Conservation (phyloP, 441 rosid species). For the Macaranga tanarius region DNA sequence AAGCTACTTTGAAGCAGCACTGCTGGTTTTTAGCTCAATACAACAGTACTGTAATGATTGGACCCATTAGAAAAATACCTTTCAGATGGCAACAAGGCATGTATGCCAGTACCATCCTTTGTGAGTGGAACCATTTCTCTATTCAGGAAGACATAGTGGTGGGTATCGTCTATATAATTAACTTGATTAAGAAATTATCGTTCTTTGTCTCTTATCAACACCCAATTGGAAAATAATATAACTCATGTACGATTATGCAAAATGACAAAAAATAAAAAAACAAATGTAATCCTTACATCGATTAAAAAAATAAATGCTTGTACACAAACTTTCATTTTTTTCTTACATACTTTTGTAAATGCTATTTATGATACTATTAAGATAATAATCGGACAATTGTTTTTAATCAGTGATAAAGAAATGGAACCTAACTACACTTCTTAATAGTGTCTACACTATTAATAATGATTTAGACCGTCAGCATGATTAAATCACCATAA, state of each 20-base stretch:
- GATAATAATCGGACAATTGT: not conserved
- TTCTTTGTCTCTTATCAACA: conserved; percentile 13
- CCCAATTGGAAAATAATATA: not conserved
- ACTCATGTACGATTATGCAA: not conserved
- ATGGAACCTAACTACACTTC: not conserved
- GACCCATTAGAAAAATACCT: not conserved
- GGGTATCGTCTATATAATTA: not conserved
- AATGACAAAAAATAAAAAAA: not conserved
- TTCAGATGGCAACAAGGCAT: not conserved
- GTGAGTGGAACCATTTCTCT: not conserved
- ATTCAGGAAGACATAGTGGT: not conserved
- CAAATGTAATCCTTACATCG: not conserved
- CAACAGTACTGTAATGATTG: conserved; percentile 16
- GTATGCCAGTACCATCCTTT: not conserved
- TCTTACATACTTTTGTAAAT: not conserved
- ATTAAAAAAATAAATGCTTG: not conserved
- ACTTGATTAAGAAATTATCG: conserved; percentile 7
- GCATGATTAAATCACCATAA: not conserved
- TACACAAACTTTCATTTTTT: not conserved
- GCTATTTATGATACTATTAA: not conserved
- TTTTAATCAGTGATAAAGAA: conserved; percentile 6
- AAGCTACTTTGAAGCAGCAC: conserved; percentile 38
- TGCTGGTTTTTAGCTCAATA: not conserved
- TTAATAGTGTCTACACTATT: not conserved
- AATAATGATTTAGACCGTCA: not conserved